Conservation (phyloP, 768 basidiomycete genomes). For the Leccinum rimulosum region DNA sequence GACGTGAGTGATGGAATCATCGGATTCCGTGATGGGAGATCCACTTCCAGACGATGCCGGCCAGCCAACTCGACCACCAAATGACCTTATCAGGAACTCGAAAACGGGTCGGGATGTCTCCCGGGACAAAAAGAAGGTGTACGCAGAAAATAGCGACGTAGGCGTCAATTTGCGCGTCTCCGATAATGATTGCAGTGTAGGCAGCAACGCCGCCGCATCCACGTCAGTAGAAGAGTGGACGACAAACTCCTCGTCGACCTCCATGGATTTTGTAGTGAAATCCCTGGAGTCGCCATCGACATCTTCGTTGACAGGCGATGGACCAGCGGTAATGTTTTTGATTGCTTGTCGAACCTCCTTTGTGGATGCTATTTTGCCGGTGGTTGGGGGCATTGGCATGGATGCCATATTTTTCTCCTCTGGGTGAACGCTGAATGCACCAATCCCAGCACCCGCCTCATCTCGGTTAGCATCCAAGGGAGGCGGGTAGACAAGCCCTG, state of each 20-base stretch:
- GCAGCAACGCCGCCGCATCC: conserved; percentile 47
- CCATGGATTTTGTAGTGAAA: conserved; percentile 30
- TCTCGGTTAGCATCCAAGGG: conserved; percentile 81
- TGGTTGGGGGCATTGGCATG: conserved; percentile 17
- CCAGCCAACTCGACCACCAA: conserved; percentile 93
- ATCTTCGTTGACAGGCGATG: conserved; percentile 32
- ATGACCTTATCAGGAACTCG: conserved; percentile 90
- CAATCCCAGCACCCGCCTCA: conserved; percentile 83
- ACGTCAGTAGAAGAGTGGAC: conserved; percentile 53
- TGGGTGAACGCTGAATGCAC: conserved; percentile 77
- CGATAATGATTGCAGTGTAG: conserved; percentile 67
- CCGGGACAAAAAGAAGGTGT: conserved; percentile 90
- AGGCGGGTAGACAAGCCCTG: conserved; percentile 92
- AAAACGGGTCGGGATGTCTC: conserved; percentile 90
- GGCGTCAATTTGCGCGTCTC: conserved; percentile 55
- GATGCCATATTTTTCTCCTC: conserved; percentile 26
- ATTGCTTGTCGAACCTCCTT: conserved; percentile 53
- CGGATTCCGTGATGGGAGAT: conserved; percentile 73
- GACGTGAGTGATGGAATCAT: conserved; percentile 89
- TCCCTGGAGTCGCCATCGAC: conserved; percentile 36
- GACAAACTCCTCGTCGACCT: conserved; percentile 67
- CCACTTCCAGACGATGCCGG: conserved; percentile 76
- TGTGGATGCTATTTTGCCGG: conserved; percentile 43
- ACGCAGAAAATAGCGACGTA: conserved; percentile 75
- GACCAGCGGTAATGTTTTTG: conserved; percentile 40